phyloP scores from a whole-genome alignment of 176 grass and related monocot genomes.

The Carex scoparia region DNA sequence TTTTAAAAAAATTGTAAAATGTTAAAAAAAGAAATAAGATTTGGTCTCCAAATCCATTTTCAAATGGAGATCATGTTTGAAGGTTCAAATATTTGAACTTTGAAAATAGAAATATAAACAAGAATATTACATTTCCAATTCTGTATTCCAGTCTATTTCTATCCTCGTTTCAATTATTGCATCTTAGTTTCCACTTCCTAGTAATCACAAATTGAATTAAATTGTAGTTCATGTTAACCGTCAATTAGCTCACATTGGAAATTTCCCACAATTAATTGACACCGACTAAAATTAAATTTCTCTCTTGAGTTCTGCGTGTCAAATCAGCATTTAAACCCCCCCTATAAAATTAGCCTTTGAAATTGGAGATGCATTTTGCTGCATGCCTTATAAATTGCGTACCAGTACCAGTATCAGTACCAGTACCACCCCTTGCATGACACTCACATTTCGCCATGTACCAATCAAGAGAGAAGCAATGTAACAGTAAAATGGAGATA shows the following conservation, averaged over 20 bases:
- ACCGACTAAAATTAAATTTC: not conserved
- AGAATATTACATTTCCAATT: not conserved
- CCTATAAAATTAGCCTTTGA: not conserved
- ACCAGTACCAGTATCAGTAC: too few species aligned
- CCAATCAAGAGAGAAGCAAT: not conserved
- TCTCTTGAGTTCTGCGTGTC: not conserved
- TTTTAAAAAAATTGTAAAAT: too few species aligned
- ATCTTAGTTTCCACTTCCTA: not conserved
- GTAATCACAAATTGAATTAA: not conserved
- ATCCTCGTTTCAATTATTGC: not conserved
- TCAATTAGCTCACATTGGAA: not conserved
- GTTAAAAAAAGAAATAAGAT: too few species aligned
- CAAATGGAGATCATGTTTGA: too few species aligned
- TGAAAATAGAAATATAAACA: too few species aligned
- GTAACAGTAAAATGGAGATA: too few species aligned
- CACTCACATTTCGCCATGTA: not conserved
- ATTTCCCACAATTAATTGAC: not conserved
- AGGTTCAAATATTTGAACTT: too few species aligned
- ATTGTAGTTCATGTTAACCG: not conserved
- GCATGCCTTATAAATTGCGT: not conserved
- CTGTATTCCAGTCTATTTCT: not conserved
- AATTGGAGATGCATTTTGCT: not conserved
- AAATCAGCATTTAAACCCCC: not conserved
- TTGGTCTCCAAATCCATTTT: too few species aligned
- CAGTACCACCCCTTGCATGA: not conserved